Conservation (phyloP, 2,329 filamentous ascomycete genomes). For the Exophiala alcalophila region DNA sequence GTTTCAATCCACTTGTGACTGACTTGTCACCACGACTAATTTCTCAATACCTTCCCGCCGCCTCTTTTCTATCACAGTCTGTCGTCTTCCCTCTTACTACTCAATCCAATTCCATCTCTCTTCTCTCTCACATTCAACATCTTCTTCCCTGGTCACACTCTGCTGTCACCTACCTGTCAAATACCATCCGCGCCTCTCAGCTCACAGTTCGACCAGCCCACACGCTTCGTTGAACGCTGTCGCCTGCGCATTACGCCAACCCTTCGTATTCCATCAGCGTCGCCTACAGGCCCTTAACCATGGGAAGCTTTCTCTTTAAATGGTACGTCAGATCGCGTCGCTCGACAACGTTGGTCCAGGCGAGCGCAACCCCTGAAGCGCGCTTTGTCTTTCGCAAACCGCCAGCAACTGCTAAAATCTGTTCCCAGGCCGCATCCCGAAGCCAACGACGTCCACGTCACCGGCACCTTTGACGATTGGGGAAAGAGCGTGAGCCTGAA, state of each 20-base stretch:
- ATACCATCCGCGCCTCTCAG: conserved; percentile 36
- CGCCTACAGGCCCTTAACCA: conserved; percentile 7
- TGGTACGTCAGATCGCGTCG: conserved; percentile 25
- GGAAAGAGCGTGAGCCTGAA: conserved; percentile 79
- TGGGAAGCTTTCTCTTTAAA: conserved; percentile 31
- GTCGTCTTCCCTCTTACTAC: too few species aligned
- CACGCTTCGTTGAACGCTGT: conserved; percentile 23
- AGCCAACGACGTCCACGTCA: conserved; percentile 82
- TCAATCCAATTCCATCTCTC: too few species aligned
- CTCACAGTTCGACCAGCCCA: conserved; percentile 18
- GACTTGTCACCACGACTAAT: too few species aligned
- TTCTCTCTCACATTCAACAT: too few species aligned
- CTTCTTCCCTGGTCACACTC: too few species aligned
- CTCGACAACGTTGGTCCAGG: background rate
- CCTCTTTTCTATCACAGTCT: too few species aligned
- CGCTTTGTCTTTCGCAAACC: background rate
- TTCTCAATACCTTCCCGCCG: too few species aligned
- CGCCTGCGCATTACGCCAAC: conserved; percentile 20
- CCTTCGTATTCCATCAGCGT: background rate
- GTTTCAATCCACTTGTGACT: too few species aligned
- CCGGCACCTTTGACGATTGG: conserved; percentile 95
- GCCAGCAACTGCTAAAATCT: conserved; percentile 12
- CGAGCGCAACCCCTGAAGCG: conserved; percentile 9
- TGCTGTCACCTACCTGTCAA: too few species aligned
- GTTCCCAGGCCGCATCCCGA: conserved; percentile 71